Evolutionary conservation across 345 rosid genomes (phyloP), one percentile per base, ranked within the genome.

Genomic region (Gossypium herbaceum): DNA sequence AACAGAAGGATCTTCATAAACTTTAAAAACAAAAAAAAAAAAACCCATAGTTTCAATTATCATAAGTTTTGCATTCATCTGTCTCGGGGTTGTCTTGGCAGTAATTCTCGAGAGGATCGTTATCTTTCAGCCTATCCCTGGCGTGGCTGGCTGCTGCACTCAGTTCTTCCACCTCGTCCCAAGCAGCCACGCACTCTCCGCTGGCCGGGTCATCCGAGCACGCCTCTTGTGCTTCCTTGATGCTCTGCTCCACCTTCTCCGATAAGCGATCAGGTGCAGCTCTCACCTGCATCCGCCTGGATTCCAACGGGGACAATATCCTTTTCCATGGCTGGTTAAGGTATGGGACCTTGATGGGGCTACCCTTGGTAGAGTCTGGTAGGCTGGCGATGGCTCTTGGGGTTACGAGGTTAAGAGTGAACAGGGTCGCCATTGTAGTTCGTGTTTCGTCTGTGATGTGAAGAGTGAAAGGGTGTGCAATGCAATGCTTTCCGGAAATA

Each of bases 161-260:
- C 81, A 95, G 89, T 92, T 95, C 99, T 85, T 95, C 99, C 81
- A 95, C 99, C 83, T 93, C 98, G 75, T 95, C 99, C 99, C 99
- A 95, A 59, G 99, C 98, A n/a, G 99, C 99, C 65, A 85, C 97
- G 74, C 99, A 95, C 86, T 93, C 99, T 0, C 97, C 97, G 82
- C 98, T 95, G 34, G 79, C 90, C 2, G 99, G 96, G 77, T 95
- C 89, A 10, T 71, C 91, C 1, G 91, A 74, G 84, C 99, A 95
- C 9, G 84, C 60, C 82, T 85, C 93, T 87, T 95, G 86, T 7
- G 99, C 99, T 6, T 76, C 75, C 82, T 89, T 90, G 48, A 95
- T 90, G 89, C 99, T 95, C 88, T 90, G 81, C 76, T 62, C 91
- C 83, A 95, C 97, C 85, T 90, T 91, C 19, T 81, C 93, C 68